phyloP scores from a whole-genome alignment of 2,329 filamentous ascomycete species.

The Paradendryphiella salina region DNA sequence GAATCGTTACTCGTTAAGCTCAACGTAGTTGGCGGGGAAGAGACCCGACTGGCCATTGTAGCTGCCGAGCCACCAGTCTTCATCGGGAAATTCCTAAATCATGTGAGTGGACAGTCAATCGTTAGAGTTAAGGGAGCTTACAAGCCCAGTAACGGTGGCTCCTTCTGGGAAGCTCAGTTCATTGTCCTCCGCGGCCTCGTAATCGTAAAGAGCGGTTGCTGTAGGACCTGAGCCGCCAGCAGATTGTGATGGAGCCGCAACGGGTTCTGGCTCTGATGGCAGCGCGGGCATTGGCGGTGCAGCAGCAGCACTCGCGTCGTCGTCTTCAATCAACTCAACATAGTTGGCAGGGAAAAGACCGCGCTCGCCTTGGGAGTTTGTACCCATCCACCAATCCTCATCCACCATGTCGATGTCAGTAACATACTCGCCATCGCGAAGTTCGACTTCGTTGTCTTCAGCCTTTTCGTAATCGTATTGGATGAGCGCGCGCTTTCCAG shows the following conservation, averaged over 20 bases:
- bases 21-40: slow-evolving; percentile 65
- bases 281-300: slow-evolving; percentile 46
- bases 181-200: slow-evolving; percentile 96
- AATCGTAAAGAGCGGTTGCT: slow-evolving; percentile 89
- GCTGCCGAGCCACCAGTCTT: slow-evolving; percentile 97
- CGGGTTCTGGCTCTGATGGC: slow-evolving; percentile 44
- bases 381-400: slow-evolving; percentile 98
- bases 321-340: slow-evolving; percentile 77
- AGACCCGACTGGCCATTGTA: slow-evolving; percentile 79
- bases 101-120: slow-evolving; percentile 31
- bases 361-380: slow-evolving; percentile 78
- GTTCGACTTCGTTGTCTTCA: slow-evolving; percentile 93
- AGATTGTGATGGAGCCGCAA: slow-evolving; percentile 39
- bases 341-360: slow-evolving; percentile 98
- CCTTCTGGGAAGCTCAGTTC: slow-evolving; percentile 83
- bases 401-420: slow-evolving; percentile 97
- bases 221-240: slow-evolving; percentile 60
- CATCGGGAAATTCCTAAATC: slow-evolving; percentile 84
- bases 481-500: slow-evolving; percentile 73
- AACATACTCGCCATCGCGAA: slow-evolving; percentile 84
- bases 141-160: slow-evolving; percentile 76
- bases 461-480: slow-evolving; percentile 98
- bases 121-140: slow-evolving; percentile 51
- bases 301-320: slow-evolving; percentile 40
- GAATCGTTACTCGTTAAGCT: slow-evolving; percentile 33